Base-by-base conservation (phyloP, 1,139 yeast genomes). In the Yamadazyma diddensiae region DNA sequence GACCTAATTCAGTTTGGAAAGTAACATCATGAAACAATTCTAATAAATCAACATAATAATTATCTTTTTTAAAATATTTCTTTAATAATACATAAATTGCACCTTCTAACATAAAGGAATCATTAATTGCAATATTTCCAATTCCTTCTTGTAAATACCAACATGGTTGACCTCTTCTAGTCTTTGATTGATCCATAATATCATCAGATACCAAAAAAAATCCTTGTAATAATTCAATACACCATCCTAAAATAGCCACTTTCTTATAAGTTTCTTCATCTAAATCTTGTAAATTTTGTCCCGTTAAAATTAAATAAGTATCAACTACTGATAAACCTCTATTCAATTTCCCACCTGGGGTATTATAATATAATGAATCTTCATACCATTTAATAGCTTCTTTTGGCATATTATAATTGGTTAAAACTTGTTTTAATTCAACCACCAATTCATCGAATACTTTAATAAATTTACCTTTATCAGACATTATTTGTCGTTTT, bases 151-250 rank as follows among this genome's bases (percentile, higher is more conserved):
- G 75, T 53, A 69, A 81, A 68, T 90, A 94, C 98, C 98, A 94
- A 66, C 99, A 94, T 48, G 96, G 92, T 62, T 92, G 97, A 36
- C 97, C 97, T 59, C 99, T 82, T 72, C 99, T 85, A 29, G 98
- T 94, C 61, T 87, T 84, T 23, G 97, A 86, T 47, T 79, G 79
- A 62, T 94, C 99, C 99, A 94, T 94, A 77, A 94, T 94, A 60
- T 94, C 99, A 59, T 94, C 99, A 22, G 97, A 95, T 34, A 94
- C 97, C 50, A 94, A 73, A 70, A 94, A 94, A 61, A 87, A 92
- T 2, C 97, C 98, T 65, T 94, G 99, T 50, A 92, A 73, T 49
- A 92, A 73, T 65, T 94, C 99, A 49, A 94, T 80, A 47, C 90
- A 75, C 98, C 98, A 94, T 14, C 99, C 99, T 47, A 94, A 74